A percentile compares a stretch with the other conserved stretches of the same genome.
Conservation (phyloP, 768 basidiomycete genomes). For the Clitopilus hobsonii region DNA sequence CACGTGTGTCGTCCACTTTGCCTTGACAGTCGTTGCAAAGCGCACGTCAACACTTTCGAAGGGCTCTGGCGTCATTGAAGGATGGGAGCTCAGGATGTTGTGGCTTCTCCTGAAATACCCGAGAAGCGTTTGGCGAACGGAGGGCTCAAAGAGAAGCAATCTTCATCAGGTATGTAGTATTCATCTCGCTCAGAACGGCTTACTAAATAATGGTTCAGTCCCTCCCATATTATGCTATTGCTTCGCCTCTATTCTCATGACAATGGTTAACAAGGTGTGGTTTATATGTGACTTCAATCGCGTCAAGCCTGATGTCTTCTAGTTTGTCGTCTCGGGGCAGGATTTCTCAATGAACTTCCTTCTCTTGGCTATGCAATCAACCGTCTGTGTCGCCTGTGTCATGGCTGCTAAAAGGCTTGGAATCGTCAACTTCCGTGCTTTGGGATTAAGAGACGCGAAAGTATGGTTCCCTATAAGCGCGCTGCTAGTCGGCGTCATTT, state of each 20-base stretch:
- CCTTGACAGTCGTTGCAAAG: too few relatives aligned
- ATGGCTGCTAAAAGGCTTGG: slow-evolving; percentile 64
- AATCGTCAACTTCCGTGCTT: slow-evolving; percentile 80
- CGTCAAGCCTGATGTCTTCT: neutral
- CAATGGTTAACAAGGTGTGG: slow-evolving; percentile 89
- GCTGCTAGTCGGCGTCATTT: slow-evolving; percentile 90
- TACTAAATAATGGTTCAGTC: slow-evolving; percentile 34
- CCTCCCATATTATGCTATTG: slow-evolving; percentile 88
- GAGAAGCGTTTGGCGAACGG: slow-evolving; percentile 34
- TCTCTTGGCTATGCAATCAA: slow-evolving; percentile 84
- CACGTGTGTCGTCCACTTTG: neutral
- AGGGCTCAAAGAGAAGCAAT: slow-evolving; percentile 18
- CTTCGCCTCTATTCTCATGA: slow-evolving; percentile 92
- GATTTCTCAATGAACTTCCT: slow-evolving; percentile 98
- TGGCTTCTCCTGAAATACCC: neutral
- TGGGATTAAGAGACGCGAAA: slow-evolving; percentile 80
- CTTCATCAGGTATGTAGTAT: slow-evolving; percentile 19
- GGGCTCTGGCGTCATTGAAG: neutral
- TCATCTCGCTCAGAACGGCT: neutral
- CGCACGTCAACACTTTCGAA: neutral
- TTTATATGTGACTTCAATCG: neutral
- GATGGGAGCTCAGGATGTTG: slow-evolving; percentile 7
- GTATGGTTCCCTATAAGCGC: slow-evolving; percentile 94
- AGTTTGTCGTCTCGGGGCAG: slow-evolving; percentile 94
- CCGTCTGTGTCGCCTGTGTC: slow-evolving; percentile 83